Evolutionary conservation across 73 alveolate genomes (phyloP).

Genomic region (Durusdinium trenchii): DNA sequence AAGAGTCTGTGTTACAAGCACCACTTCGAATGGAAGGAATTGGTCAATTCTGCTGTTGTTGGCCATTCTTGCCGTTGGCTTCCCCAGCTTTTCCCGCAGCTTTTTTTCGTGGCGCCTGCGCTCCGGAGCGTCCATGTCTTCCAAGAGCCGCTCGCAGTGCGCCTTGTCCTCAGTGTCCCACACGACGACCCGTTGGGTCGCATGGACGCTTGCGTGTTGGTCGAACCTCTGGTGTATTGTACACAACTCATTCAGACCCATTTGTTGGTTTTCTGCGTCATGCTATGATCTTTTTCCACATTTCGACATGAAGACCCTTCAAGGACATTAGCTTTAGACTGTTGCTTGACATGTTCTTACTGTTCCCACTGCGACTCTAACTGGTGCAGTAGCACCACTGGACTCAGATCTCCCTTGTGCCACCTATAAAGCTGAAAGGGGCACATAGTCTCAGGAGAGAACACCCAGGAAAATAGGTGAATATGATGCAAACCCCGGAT

Average conservation of each 20-base stretch:
- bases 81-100: neutral
- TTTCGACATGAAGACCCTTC: neutral
- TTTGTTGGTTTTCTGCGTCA: neutral
- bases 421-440: too few relatives aligned
- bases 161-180: conserved; percentile 44
- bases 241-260: neutral
- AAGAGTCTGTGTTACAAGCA: neutral
- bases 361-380: too few relatives aligned
- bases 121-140: conserved; percentile 25
- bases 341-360: too few relatives aligned
- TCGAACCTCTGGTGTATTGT: neutral
- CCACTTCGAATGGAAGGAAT: neutral
- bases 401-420: too few relatives aligned
- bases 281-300: neutral
- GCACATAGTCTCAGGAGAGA: too few relatives aligned
- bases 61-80: neutral
- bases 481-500: too few relatives aligned
- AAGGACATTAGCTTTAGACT: neutral
- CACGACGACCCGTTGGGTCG: neutral
- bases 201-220: neutral
- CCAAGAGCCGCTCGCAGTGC: conserved; percentile 71
- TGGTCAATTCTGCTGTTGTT: neutral
- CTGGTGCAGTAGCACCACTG: too few relatives aligned
- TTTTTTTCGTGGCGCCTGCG: neutral
- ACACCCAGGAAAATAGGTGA: too few relatives aligned